These are phyloP conservation scores for Sordariomycetes sp. DNA, from an alignment of 2,329 filamentous ascomycete species.

Conservation along the genomic window DNA sequence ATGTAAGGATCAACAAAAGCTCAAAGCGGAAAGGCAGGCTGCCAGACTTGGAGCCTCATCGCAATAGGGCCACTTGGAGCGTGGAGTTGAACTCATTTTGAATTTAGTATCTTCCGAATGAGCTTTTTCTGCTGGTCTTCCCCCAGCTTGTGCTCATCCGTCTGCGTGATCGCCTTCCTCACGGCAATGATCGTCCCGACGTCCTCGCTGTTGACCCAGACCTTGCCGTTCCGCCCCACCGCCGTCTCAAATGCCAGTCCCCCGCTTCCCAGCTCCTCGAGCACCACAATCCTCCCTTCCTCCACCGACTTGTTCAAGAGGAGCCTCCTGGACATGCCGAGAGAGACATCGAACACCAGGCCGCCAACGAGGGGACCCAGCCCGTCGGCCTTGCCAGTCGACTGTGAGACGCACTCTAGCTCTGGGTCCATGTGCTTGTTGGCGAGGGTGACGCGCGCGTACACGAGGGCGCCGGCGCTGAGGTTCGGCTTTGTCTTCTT, in stretches of 20 bases:
- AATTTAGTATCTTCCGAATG: slow-evolving; percentile 53
- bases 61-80: background rate
- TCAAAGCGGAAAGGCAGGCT: background rate
- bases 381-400: slow-evolving; percentile 81
- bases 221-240: slow-evolving; percentile 80
- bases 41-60: background rate
- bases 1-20: background rate
- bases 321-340: slow-evolving; percentile 71
- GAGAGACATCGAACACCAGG: slow-evolving; percentile 74
- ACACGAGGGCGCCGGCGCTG: slow-evolving; percentile 66
- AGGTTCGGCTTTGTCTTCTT: slow-evolving; percentile 86
- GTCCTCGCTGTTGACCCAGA: slow-evolving; percentile 81
- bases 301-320: slow-evolving; percentile 53
- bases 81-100: background rate
- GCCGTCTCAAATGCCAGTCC: slow-evolving; percentile 88
- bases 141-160: slow-evolving; percentile 57
- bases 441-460: slow-evolving; percentile 71
- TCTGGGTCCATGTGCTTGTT: slow-evolving; percentile 82
- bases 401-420: slow-evolving; percentile 76
- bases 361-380: slow-evolving; percentile 75
- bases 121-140: slow-evolving; percentile 60
- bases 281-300: slow-evolving; percentile 56
- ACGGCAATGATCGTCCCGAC: slow-evolving; percentile 65
- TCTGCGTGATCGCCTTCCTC: slow-evolving; percentile 65
- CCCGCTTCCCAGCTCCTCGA: slow-evolving; percentile 67